Base-by-base conservation (phyloP, 2,329 filamentous ascomycete species). In the Albifimbria verrucaria region DNA sequence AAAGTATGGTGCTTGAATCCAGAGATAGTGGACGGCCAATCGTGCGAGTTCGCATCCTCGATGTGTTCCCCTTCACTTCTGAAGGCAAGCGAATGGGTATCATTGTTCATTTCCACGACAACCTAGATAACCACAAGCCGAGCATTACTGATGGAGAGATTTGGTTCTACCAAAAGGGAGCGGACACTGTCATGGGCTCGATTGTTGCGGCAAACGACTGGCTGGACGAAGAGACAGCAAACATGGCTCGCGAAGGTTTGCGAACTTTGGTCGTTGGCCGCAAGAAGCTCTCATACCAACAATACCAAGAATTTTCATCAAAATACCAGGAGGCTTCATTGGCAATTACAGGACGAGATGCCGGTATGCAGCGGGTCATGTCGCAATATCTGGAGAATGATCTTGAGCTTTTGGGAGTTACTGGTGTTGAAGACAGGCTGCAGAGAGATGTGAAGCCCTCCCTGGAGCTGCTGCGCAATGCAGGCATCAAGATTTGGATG, bases 401-500 rank as follows among this genome's bases (percentile, higher is more conserved):
- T 58, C 78, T 99, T 0, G 94, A 99, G 67, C 83, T 99, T 6
- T 81, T 97, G 2, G 94, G 94, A n/a, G 92, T 99, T 12, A 99
- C 94, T 1, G 94, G 94, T 58, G 94, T 99, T 0, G 95, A 99
- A 71, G 94, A 99, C 72, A 96, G 96, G 67, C 82, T 99, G 12
- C 94, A 99, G 68, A 87, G 87, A 57, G 92, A 97, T 65, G 94
- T 99, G 65, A 99, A 97, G 69, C 89, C 93, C 1, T 96, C 92
- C 0, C 79, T 99, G 6, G 95, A 99, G 70, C 83, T 99, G 5
- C 82, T 99, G 50, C 90, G 94, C 59, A 99, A 99, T 64, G 94
- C 94, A 0, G 94, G 94, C 23, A 94, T 99, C 73, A 97, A 97
- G 71, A 97, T 99, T 49, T 99, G 94, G 94, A 99, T 99, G 94